These are phyloP conservation scores for Colletotrichum somersetense DNA, from an alignment of 2,329 filamentous ascomycete species.

Conservation along the genomic window DNA sequence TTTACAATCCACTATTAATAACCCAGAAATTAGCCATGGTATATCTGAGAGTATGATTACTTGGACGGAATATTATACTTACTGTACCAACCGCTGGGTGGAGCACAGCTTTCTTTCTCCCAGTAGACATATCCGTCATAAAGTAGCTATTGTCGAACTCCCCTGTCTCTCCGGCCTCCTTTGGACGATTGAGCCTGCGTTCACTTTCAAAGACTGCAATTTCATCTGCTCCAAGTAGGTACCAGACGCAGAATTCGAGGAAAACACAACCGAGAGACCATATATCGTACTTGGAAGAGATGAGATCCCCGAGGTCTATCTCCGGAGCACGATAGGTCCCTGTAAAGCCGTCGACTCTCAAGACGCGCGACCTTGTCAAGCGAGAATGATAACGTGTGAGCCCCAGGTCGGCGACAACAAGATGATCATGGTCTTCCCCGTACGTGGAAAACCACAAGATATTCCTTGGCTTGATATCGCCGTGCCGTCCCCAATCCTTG, in stretches of 20 bases:
- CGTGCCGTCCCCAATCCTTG: conserved; percentile 31
- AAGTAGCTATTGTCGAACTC: conserved; percentile 24
- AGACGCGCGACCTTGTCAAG: conserved; percentile 20
- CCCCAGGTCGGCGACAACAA: conserved; percentile 29
- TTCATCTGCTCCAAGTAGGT: background rate
- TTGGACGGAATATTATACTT: background rate
- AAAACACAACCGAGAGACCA: conserved; percentile 48
- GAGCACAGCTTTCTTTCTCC: conserved; percentile 11
- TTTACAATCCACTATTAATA: conserved; percentile 4
- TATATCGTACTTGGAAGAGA: conserved; percentile 45
- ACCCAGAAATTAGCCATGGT: background rate
- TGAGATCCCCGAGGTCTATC: conserved; percentile 19
- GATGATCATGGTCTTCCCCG: conserved; percentile 13
- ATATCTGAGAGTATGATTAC: background rate
- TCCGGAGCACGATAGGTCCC: conserved; percentile 27
- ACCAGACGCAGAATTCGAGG: conserved; percentile 47
- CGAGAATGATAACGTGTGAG: conserved; percentile 22
- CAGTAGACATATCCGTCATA: background rate
- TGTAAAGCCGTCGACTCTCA: conserved; percentile 23
- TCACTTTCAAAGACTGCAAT: conserved; percentile 2
- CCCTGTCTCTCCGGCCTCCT: background rate
- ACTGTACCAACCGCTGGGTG: conserved; percentile 4
- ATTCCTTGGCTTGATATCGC: conserved; percentile 33
- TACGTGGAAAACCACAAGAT: conserved; percentile 27
- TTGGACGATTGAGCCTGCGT: background rate